A percentile compares a stretch with the other conserved stretches of the same genome.
Conservation (phyloP, 2,329 filamentous ascomycete genomes). For the Pseudogymnoascus sp. region DNA sequence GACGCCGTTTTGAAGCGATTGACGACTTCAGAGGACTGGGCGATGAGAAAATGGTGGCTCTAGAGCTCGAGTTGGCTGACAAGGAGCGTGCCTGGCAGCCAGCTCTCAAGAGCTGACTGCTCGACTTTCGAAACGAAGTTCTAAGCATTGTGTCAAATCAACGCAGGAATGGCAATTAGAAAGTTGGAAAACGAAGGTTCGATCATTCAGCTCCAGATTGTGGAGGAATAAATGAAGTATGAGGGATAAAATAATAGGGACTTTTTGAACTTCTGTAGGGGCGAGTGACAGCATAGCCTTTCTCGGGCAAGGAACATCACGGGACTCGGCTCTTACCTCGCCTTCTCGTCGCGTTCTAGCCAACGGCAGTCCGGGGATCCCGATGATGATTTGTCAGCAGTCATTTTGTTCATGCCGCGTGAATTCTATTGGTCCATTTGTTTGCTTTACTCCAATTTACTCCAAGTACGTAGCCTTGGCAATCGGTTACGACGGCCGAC, state of each 20-base stretch:
- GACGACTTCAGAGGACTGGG: constrained; percentile 30
- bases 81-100: constrained; percentile 34
- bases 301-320: not conserved
- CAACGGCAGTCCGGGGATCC: not conserved
- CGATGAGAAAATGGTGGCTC: constrained; percentile 31
- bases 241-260: constrained; percentile 7
- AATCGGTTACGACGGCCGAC: not conserved
- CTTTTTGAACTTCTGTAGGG: not conserved
- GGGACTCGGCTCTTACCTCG: constrained; percentile 1
- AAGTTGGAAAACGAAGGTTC: constrained; percentile 11
- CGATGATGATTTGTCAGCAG: not conserved
- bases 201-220: constrained; percentile 6
- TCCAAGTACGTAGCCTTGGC: constrained; percentile 8
- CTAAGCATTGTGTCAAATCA: constrained; percentile 58
- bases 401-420: not conserved
- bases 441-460: constrained; percentile 4
- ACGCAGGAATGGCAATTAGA: constrained; percentile 23
- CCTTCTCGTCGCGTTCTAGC: not conserved
- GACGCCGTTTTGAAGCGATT: constrained; percentile 38
- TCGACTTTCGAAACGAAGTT: constrained; percentile 56
- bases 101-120: constrained; percentile 53
- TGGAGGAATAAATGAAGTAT: not conserved
- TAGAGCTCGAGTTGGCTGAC: constrained; percentile 28
- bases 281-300: constrained; percentile 2
- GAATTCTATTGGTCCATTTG: not conserved